Conservation (phyloP, 1,284 basidiomycete genomes). For the Fomitopsis palustris region DNA sequence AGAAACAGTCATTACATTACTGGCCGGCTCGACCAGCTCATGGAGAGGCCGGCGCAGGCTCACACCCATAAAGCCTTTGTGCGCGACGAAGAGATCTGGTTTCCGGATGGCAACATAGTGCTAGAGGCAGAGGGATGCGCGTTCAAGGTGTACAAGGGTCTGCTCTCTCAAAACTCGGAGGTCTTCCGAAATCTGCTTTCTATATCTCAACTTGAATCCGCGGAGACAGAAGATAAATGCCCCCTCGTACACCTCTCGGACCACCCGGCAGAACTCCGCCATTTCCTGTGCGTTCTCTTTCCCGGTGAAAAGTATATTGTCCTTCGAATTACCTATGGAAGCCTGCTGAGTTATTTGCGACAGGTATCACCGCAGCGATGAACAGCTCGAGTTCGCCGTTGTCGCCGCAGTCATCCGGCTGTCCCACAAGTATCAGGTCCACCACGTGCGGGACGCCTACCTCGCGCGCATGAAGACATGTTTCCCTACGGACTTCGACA, state of each 20-base stretch:
- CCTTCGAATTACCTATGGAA: too few species aligned
- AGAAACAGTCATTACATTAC: too few species aligned
- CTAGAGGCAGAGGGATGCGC: neutral
- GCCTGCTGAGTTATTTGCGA: neutral
- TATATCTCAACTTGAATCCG: neutral
- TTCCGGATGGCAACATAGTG: neutral
- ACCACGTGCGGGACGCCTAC: neutral
- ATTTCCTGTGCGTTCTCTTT: neutral
- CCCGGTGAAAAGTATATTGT: neutral
- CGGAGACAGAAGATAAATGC: neutral
- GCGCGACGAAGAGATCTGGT: neutral
- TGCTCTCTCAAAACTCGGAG: neutral
- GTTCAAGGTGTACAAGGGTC: neutral
- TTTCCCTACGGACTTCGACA: neutral
- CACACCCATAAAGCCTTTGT: neutral
- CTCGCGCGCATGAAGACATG: neutral
- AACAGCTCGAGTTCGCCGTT: constrained; percentile 6
- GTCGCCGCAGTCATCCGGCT: neutral
- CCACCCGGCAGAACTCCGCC: neutral
- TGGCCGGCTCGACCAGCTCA: neutral
- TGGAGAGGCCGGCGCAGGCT: neutral
- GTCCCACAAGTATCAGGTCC: neutral
- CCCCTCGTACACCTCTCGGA: neutral
- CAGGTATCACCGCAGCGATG: neutral
- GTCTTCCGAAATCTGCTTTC: neutral